phyloP scores from a whole-genome alignment of 805 yeast species.

The Myxozyma mucilagina region DNA sequence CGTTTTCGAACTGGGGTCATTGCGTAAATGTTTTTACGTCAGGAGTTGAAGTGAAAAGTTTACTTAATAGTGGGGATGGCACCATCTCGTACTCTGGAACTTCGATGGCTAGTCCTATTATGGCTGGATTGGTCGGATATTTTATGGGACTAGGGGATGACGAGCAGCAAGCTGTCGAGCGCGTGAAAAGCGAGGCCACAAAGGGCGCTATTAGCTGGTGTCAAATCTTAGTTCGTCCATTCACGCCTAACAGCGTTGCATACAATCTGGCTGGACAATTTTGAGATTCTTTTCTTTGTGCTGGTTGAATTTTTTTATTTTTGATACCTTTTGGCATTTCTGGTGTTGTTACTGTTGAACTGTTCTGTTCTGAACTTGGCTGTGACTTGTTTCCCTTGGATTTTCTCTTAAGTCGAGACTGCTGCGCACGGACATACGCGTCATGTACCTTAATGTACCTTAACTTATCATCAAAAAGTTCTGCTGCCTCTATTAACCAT shows the following conservation, averaged over 20 bases:
- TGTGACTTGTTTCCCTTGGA: no score
- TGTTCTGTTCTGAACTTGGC: neutral
- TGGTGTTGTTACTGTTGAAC: neutral
- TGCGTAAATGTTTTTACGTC: slow-evolving; percentile 87
- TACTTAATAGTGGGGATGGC: slow-evolving; percentile 38
- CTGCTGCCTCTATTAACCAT: neutral
- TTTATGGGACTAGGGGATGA: slow-evolving; percentile 47
- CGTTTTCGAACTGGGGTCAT: slow-evolving; percentile 89
- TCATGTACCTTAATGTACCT: neutral
- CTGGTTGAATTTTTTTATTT: neutral
- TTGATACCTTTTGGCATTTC: neutral
- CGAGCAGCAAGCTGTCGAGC: slow-evolving; percentile 33
- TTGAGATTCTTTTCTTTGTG: neutral
- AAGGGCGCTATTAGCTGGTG: slow-evolving; percentile 30
- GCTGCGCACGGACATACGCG: neutral
- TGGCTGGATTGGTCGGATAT: slow-evolving; percentile 87
- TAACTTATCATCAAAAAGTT: no score
- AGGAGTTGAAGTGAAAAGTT: slow-evolving; percentile 80
- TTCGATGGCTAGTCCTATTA: slow-evolving; percentile 98
- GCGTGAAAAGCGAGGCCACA: slow-evolving; percentile 30
- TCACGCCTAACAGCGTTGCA: slow-evolving; percentile 29
- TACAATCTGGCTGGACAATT: slow-evolving; percentile 26
- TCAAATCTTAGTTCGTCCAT: slow-evolving; percentile 33
- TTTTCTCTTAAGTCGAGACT: no score
- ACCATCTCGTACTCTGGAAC: slow-evolving; percentile 61